Conservation (phyloP, 1,284 basidiomycete species). For the Ganoderma boninense region DNA sequence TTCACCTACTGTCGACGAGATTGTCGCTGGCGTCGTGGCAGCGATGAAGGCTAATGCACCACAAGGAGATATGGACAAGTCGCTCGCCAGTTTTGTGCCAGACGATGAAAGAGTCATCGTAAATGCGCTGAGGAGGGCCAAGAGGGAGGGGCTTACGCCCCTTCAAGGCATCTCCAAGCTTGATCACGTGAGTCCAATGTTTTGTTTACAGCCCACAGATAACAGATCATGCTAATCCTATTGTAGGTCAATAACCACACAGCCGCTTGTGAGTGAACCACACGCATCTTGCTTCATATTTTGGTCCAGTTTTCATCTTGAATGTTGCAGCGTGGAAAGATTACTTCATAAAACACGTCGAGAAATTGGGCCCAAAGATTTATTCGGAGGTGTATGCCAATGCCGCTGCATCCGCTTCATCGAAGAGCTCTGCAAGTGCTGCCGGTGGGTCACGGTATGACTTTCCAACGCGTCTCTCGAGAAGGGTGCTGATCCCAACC, state of each 20-base stretch:
- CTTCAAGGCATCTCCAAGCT: conserved; percentile 21
- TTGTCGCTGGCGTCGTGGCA: background rate
- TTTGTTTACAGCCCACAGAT: background rate
- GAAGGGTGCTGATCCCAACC: background rate
- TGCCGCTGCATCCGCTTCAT: background rate
- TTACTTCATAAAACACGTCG: conserved; percentile 13
- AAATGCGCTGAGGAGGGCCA: conserved; percentile 13
- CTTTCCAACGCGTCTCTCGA: background rate
- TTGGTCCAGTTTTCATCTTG: background rate
- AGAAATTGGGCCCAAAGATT: conserved; percentile 7
- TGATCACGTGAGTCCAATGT: conserved; percentile 14
- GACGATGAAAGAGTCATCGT: conserved; percentile 21
- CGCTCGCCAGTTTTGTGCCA: background rate
- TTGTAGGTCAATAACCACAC: conserved; percentile 22
- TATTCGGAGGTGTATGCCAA: background rate
- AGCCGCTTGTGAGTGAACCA: conserved; percentile 13
- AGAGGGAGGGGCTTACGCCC: conserved; percentile 8
- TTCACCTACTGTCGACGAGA: background rate
- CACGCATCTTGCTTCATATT: background rate
- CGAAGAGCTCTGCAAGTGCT: too few relatives aligned
- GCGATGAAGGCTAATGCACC: background rate
- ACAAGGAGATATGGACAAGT: background rate
- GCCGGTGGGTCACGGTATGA: background rate
- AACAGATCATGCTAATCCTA: background rate
- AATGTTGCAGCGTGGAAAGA: conserved; percentile 12